phyloP scores from a whole-genome alignment of 345 rosid species.

The Gossypioides kirkii region DNA sequence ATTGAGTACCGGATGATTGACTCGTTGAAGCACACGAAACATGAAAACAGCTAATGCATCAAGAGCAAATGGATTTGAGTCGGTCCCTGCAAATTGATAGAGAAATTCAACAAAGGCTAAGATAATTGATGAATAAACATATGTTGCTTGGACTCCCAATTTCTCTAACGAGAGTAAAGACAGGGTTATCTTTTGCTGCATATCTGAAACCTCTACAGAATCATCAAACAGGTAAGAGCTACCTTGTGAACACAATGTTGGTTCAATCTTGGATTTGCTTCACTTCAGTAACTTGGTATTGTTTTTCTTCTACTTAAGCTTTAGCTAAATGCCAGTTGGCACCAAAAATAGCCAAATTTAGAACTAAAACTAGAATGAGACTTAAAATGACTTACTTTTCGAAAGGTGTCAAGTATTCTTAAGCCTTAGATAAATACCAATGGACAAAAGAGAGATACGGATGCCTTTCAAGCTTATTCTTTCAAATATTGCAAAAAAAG shows the following conservation, averaged over 20 bases:
- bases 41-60: constrained; percentile 90
- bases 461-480: too few species aligned
- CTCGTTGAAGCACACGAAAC: constrained; percentile 85
- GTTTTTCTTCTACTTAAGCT: too few species aligned
- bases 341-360: not conserved
- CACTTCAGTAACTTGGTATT: too few species aligned
- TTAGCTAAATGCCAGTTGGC: not conserved
- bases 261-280: too few species aligned
- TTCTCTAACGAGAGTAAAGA: too few species aligned
- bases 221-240: not conserved
- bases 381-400: too few species aligned
- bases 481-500: not conserved
- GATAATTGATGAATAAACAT: not conserved
- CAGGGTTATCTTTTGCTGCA: too few species aligned
- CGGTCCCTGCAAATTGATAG: constrained; percentile 52
- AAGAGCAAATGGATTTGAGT: constrained; percentile 80
- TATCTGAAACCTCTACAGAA: not conserved
- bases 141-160: too few species aligned
- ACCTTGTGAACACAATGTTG: too few species aligned
- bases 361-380: not conserved
- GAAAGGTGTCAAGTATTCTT: too few species aligned
- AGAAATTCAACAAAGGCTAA: not conserved
- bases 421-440: too few species aligned
- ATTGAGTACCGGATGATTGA: constrained; percentile 72
- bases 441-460: too few species aligned